phyloP scores from a whole-genome alignment of 768 basidiomycete genomes.

The Galerina sulciceps region DNA sequence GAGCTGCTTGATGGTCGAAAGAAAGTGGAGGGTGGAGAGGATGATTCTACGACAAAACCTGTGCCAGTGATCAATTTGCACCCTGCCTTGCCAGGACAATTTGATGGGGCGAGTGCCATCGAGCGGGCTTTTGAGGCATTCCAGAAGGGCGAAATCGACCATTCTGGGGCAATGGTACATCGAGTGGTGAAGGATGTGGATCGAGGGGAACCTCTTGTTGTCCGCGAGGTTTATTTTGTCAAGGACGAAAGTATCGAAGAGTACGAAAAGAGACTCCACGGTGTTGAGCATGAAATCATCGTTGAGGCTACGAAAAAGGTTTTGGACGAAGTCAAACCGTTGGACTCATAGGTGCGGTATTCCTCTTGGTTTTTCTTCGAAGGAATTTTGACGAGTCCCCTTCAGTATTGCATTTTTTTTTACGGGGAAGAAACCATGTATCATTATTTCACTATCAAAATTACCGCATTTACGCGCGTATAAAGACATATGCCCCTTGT shows the following conservation, averaged over 20 bases:
- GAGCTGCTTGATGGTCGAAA: slow-evolving; percentile 58
- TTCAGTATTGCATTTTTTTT: too few species aligned
- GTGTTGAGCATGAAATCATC: slow-evolving; percentile 87
- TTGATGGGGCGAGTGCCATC: slow-evolving; percentile 93
- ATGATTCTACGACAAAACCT: slow-evolving; percentile 22
- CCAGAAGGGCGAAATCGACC: slow-evolving; percentile 75
- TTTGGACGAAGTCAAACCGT: slow-evolving; percentile 54
- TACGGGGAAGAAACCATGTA: not conserved
- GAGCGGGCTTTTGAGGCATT: slow-evolving; percentile 90
- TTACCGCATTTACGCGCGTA: too few species aligned
- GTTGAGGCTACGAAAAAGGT: slow-evolving; percentile 82
- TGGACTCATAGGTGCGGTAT: slow-evolving; percentile 19
- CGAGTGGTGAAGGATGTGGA: slow-evolving; percentile 93
- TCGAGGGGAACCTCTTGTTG: slow-evolving; percentile 85
- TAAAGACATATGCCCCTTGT: too few species aligned
- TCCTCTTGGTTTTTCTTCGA: not conserved
- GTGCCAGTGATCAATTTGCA: slow-evolving; percentile 96
- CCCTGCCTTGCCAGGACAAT: slow-evolving; percentile 94
- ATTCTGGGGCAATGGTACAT: slow-evolving; percentile 92
- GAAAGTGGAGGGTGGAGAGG: slow-evolving; percentile 37
- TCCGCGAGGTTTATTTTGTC: slow-evolving; percentile 74
- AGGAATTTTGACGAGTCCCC: not conserved
- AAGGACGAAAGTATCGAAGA: slow-evolving; percentile 73
- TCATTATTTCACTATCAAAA: slow-evolving; percentile 3
- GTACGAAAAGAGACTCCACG: slow-evolving; percentile 80